A percentile compares a stretch with the other conserved stretches of the same genome.
These are phyloP conservation scores for Fusarium newnesense DNA, from an alignment of 2,329 filamentous ascomycete genomes.

Conservation along the genomic window DNA sequence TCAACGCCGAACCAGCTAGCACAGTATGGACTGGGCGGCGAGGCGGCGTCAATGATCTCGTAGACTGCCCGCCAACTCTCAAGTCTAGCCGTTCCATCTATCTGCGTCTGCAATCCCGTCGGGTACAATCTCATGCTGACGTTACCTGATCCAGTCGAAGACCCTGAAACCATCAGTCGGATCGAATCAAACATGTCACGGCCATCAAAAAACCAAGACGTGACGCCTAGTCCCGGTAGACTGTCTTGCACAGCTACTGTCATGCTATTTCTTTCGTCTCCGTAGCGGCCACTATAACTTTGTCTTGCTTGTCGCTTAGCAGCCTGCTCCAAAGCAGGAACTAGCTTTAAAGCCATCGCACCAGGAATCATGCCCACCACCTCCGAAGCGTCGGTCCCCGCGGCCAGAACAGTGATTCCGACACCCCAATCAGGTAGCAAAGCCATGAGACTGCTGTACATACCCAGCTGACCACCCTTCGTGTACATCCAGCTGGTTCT, in stretches of 20 bases:
- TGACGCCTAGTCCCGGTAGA: background rate
- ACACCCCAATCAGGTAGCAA: background rate
- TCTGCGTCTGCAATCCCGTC: background rate
- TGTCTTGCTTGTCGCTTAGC: background rate
- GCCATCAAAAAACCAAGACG: background rate
- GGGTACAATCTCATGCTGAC: conserved; percentile 1
- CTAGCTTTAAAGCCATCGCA: background rate
- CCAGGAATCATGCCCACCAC: background rate
- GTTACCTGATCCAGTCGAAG: background rate
- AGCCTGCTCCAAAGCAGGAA: background rate
- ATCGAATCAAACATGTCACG: background rate
- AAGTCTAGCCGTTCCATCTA: background rate
- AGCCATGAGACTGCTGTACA: background rate
- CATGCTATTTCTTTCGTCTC: background rate
- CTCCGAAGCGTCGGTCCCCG: background rate
- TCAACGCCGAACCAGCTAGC: background rate
- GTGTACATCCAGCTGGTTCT: background rate
- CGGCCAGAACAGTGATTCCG: background rate
- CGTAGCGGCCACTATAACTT: background rate
- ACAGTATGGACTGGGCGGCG: background rate
- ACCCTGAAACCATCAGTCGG: background rate
- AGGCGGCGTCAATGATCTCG: background rate
- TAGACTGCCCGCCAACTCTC: background rate
- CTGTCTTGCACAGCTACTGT: background rate
- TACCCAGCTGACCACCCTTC: background rate